Conservation (phyloP, 352 stramenopile species). For the Globisporangium paddicum region DNA sequence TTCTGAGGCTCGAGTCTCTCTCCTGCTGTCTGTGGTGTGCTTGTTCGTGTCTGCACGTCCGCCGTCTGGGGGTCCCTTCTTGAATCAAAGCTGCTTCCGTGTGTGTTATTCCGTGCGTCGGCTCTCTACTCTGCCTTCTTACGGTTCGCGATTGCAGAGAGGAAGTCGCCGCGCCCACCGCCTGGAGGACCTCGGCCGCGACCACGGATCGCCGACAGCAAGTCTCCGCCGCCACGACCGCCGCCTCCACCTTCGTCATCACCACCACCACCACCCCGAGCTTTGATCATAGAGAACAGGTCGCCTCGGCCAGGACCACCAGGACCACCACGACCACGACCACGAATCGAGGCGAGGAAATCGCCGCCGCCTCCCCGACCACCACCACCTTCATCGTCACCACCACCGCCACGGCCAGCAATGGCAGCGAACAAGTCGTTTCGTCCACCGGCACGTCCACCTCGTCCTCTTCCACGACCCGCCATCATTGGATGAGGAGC, state of each 20-base stretch:
- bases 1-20: constrained; percentile 4
- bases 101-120: background rate
- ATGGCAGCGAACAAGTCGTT: constrained; percentile 52
- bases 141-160: constrained; percentile 54
- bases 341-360: constrained; percentile 53
- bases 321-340: constrained; percentile 39
- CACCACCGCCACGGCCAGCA: constrained; percentile 31
- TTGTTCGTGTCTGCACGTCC: background rate
- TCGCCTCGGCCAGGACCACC: constrained; percentile 43
- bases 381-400: constrained; percentile 29
- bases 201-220: constrained; percentile 54
- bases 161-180: constrained; percentile 40
- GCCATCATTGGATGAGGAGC: constrained; percentile 37
- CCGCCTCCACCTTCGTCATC: constrained; percentile 20
- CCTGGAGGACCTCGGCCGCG: constrained; percentile 28
- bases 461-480: constrained; percentile 33
- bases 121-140: constrained; percentile 39
- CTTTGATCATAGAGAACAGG: constrained; percentile 68
- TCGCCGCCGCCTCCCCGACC: constrained; percentile 27
- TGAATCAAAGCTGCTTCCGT: constrained; percentile 4
- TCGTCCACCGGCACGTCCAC: constrained; percentile 20
- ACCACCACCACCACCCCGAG: constrained; percentile 21
- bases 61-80: constrained; percentile 17
- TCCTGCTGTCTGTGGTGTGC: background rate
- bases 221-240: constrained; percentile 31